Evolutionary conservation across 768 basidiomycete species (phyloP).

Genomic region (Paxillus rubicundulus): DNA sequence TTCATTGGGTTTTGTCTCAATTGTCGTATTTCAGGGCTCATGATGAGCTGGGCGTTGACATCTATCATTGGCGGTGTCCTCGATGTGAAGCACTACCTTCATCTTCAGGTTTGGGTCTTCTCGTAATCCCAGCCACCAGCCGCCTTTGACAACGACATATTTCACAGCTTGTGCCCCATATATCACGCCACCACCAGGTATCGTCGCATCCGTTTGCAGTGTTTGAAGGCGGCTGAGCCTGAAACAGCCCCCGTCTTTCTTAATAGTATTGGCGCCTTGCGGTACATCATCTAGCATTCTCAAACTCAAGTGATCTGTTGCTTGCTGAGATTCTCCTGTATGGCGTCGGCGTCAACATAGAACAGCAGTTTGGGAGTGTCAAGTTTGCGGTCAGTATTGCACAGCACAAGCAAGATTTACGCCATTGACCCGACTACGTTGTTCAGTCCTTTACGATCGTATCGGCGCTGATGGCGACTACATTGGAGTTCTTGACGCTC

Average conservation of each 20-base stretch:
- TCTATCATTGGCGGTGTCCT: conserved; percentile 78
- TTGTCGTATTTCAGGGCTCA: conserved; percentile 53
- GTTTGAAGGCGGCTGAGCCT: conserved; percentile 28
- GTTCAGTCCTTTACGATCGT: conserved; percentile 74
- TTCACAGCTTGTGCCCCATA: conserved; percentile 75
- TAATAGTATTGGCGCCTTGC: conserved; percentile 83
- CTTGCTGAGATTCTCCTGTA: conserved; percentile 58
- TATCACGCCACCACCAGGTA: conserved; percentile 90
- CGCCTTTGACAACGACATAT: conserved; percentile 6
- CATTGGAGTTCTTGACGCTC: conserved; percentile 64
- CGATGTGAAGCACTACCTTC: conserved; percentile 86
- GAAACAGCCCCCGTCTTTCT: conserved; percentile 25
- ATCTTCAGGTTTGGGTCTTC: conserved; percentile 61
- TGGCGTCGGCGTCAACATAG: conserved; percentile 65
- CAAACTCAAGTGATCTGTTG: conserved; percentile 84
- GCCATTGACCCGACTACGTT: conserved; percentile 6
- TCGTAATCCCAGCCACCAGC: neutral
- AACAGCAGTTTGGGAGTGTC: conserved; percentile 81
- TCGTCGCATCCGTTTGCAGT: conserved; percentile 3
- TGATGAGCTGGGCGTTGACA: conserved; percentile 65
- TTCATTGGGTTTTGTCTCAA: conserved; percentile 3
- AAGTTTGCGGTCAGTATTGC: conserved; percentile 76
- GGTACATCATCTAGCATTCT: conserved; percentile 70
- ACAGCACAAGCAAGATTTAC: neutral
- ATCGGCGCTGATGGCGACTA: conserved; percentile 61